Base-by-base conservation (phyloP, 352 stramenopile species). In the Phytophthora crassamura region DNA sequence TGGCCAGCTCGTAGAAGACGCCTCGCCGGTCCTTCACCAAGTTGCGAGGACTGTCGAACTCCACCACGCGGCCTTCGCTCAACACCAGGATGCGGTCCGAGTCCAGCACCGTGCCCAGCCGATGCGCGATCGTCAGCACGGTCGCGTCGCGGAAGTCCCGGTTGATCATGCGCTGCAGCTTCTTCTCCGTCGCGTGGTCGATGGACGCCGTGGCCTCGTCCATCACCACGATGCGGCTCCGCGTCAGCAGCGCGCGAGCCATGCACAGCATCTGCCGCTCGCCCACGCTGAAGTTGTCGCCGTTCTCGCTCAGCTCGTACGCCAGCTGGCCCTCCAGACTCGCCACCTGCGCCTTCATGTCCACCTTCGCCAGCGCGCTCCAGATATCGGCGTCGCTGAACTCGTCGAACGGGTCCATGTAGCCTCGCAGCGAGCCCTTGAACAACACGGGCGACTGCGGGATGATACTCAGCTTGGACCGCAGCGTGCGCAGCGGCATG, bases 201-300 rank as follows among this genome's bases (percentile, higher is more conserved):
- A 89, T 82, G 11, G 76, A 83, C 11, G 84, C 82, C 9, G 94
- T 98, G 0, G 94, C 94, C 74, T 99, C 97, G 60, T 99, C 97
- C 78, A 99, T 95, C 5, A 99, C 72, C 14, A 99, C 69, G 41
- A 99, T 93, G 28, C 59, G 53, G 30, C 86, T 90, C 33, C 93
- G 80, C 14, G 78, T 79, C 7, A 99, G 66, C 41, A 98, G 71
- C 12, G 95, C 95, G 35, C 96, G 72, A 38, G 84, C 97, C 50
- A 99, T 80, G 59, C 91, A 98, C 5, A 99, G 64, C 16, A 98
- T 67, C 70, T 98, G 94, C 2, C 94, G 70, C 71, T 99, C 88
- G 7, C 97, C 96, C 90, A 64, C 61, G 15, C 52, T 64, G 30
- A 69, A 58, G 50, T 58, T 58, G 14, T 58, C 50, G 15, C 50